These are phyloP conservation scores for Mucor circinelloides DNA, from an alignment of 371 early-diverging fungal genomes.

Conservation along the genomic window DNA sequence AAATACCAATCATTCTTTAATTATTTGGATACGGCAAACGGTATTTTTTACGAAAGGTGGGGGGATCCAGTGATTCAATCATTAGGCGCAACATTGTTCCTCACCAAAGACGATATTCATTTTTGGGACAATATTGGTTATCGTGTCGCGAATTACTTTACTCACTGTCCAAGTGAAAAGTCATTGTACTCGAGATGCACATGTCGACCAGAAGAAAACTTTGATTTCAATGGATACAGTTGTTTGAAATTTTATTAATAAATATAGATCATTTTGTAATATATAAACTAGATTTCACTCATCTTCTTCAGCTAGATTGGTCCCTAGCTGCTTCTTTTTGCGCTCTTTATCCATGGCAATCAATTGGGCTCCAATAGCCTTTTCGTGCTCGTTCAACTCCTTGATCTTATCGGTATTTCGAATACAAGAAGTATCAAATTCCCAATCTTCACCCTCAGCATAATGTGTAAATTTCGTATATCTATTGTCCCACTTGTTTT, in stretches of 20 bases:
- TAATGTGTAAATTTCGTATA: conserved; percentile 40
- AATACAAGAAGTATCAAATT: conserved; percentile 36
- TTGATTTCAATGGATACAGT: conserved; percentile 45
- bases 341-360: conserved; percentile 22
- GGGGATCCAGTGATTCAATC: conserved; percentile 52
- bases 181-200: conserved; percentile 29
- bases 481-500: conserved; percentile 39
- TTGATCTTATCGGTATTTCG: conserved; percentile 29
- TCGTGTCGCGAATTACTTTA: conserved; percentile 39
- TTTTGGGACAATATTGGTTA: conserved; percentile 52
- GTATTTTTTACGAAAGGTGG: conserved; percentile 93
- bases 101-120: conserved; percentile 45
- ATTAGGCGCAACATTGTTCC: conserved; percentile 36
- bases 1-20: conserved; percentile 81
- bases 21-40: conserved; percentile 77
- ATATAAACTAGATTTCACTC: conserved; percentile 2
- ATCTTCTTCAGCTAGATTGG: background rate
- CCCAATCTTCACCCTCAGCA: conserved; percentile 35
- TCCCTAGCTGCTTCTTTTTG: background rate
- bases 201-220: conserved; percentile 45
- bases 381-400: conserved; percentile 16
- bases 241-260: conserved; percentile 38
- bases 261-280: background rate
- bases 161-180: conserved; percentile 38
- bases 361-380: conserved; percentile 4